Evolutionary conservation across 139 green algal genomes (phyloP), one percentile per base, ranked within the genome.

Genomic region (Ulvella scutata): DNA sequence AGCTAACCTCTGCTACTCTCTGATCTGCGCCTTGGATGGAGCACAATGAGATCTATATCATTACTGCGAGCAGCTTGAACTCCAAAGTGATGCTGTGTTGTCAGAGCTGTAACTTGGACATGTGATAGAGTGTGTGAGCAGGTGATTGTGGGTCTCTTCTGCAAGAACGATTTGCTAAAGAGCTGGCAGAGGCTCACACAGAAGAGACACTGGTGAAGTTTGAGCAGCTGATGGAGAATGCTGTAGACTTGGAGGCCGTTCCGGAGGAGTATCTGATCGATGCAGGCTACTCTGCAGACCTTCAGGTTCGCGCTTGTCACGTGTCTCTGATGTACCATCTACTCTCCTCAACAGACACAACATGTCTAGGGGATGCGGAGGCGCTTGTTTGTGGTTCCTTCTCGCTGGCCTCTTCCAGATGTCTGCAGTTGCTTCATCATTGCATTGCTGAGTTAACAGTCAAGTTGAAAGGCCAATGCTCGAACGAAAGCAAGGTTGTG

Each of bases 211-310:
- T 99, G 72, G 77, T 74, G 43, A 94, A 94, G 78, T 99, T 97
- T 88, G 95, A 99, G 86, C 84, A 91, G 74, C 88, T 99, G 75
- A 77, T 96, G 38, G 51, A 67, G 81, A 89, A 92, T 1, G 90
- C 90, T 2, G 62, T 99, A 1, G 95, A 99, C 81, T 81, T 97
- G 60, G 90, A 96, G 7, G 79, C 82, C 3, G 84, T 98, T 34
- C 92, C 92, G 3, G 90, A 98, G 36, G 93, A 99, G 84, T 98
- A 97, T 82, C 80, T 97, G 35, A 93, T 98, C 61, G 77, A 73
- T 13, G 72, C 93, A 6, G 78, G 76, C 17, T 98, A 97, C 73
- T 89, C 96, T 78, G 36, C 80, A 7, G 74, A 77, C 4, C 81
- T 96, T 51, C 38, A 82, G 76, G 84, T 81, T 39, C 26, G 39